Conservation (phyloP, 768 basidiomycete species). For the Tulasnella sp. region DNA sequence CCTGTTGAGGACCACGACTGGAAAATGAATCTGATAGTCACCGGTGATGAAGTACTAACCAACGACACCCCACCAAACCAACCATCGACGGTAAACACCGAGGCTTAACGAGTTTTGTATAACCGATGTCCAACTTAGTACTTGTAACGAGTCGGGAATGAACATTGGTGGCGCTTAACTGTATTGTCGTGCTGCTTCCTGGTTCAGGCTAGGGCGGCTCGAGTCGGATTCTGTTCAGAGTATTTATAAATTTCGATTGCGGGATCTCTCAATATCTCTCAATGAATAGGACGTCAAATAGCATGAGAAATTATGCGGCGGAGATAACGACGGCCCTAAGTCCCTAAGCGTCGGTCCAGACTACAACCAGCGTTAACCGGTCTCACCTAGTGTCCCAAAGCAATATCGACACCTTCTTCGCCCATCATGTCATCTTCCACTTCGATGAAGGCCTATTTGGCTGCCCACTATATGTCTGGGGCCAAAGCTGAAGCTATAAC, state of each 20-base stretch:
- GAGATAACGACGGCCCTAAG: too few relatives aligned
- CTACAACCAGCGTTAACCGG: not conserved
- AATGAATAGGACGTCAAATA: too few relatives aligned
- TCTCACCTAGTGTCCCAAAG: not conserved
- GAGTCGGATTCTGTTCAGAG: too few relatives aligned
- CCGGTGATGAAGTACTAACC: conserved; percentile 6
- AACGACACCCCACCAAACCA: not conserved
- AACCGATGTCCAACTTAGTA: not conserved
- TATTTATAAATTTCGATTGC: too few relatives aligned
- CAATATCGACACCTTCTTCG: not conserved
- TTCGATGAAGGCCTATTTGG: conserved; percentile 71
- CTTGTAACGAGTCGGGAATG: not conserved
- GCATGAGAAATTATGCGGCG: too few relatives aligned
- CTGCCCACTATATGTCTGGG: conserved; percentile 92
- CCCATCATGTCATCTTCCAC: not conserved
- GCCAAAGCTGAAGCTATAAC: conserved; percentile 94
- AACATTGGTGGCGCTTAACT: not conserved
- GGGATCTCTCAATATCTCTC: too few relatives aligned
- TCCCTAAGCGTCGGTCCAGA: not conserved
- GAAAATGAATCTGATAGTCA: conserved; percentile 16
- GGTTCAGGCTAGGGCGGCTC: not conserved
- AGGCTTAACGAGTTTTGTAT: not conserved
- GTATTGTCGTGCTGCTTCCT: not conserved
- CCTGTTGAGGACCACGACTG: conserved; percentile 17
- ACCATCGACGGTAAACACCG: not conserved